phyloP scores from a whole-genome alignment of 306 rosid species.

The Rosa rugosa region DNA sequence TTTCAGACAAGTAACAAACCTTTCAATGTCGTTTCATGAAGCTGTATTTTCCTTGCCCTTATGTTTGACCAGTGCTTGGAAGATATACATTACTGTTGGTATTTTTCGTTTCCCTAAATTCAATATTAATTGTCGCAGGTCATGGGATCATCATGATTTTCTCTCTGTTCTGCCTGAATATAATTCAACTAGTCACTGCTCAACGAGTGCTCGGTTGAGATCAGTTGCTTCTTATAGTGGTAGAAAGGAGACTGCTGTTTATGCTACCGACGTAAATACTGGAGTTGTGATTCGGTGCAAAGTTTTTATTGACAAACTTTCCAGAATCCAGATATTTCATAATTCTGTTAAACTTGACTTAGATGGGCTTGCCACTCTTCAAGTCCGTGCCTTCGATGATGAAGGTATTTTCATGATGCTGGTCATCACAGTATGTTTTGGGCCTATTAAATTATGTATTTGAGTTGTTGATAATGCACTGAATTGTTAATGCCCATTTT shows the following conservation, averaged over 20 bases:
- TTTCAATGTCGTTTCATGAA: not conserved
- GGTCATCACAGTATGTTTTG: not conserved
- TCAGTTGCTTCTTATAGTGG: slow-evolving; percentile 84
- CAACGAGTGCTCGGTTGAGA: slow-evolving; percentile 80
- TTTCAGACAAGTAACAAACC: too few relatives aligned
- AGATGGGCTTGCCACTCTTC: slow-evolving; percentile 93
- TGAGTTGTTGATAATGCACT: not conserved
- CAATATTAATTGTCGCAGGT: slow-evolving; percentile 43
- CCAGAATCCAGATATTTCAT: slow-evolving; percentile 88
- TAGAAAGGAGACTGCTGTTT: slow-evolving; percentile 93
- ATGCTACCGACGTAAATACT: slow-evolving; percentile 71
- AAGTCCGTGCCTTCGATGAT: slow-evolving; percentile 76
- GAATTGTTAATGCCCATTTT: not conserved
- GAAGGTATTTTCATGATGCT: slow-evolving; percentile 55
- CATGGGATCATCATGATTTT: slow-evolving; percentile 97
- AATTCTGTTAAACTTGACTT: slow-evolving; percentile 87
- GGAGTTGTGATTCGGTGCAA: slow-evolving; percentile 84
- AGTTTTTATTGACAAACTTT: slow-evolving; percentile 83
- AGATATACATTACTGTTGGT: not conserved
- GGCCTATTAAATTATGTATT: not conserved
- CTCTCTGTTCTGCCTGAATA: slow-evolving; percentile 79
- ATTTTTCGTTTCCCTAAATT: not conserved
- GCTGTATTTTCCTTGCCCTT: not conserved
- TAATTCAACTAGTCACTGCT: slow-evolving; percentile 73
- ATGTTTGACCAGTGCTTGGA: not conserved